phyloP scores from a whole-genome alignment of 2,329 filamentous ascomycete species.

The Teratosphaeria viscida region DNA sequence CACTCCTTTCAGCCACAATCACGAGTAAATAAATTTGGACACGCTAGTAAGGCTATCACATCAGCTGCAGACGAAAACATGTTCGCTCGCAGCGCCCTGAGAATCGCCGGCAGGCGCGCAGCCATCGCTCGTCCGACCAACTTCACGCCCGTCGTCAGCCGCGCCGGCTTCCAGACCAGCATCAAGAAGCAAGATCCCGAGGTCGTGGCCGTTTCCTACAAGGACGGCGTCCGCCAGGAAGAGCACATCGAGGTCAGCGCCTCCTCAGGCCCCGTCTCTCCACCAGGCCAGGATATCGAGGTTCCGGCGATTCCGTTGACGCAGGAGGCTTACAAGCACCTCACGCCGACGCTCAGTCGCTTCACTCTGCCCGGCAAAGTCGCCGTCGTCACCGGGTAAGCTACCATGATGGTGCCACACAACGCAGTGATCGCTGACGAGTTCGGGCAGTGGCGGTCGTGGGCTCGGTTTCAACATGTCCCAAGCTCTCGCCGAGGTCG shows the following conservation, averaged over 20 bases:
- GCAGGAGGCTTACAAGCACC: conserved; percentile 33
- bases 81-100: conserved; percentile 8
- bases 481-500: conserved; percentile 64
- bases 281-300: conserved; percentile 24
- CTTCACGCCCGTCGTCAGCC: conserved; percentile 4
- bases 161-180: conserved; percentile 15
- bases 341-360: conserved; percentile 57
- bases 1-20: not conserved
- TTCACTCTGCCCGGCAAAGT: conserved; percentile 62
- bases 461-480: conserved; percentile 74
- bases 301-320: conserved; percentile 23
- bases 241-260: conserved; percentile 18
- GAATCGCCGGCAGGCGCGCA: conserved; percentile 3
- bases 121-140: conserved; percentile 3
- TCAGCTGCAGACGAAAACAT: conserved; percentile 3
- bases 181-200: conserved; percentile 17
- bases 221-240: conserved; percentile 21
- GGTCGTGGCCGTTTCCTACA: conserved; percentile 23
- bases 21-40: not conserved
- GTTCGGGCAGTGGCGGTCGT: conserved; percentile 51
- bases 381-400: conserved; percentile 61
- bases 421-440: conserved; percentile 18
- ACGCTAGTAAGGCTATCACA: conserved; percentile 1
- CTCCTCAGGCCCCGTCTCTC: conserved; percentile 20
- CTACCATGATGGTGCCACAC: not conserved